phyloP scores from a whole-genome alignment of 2,329 filamentous ascomycete genomes.

The Tolypocladium inflatum region DNA sequence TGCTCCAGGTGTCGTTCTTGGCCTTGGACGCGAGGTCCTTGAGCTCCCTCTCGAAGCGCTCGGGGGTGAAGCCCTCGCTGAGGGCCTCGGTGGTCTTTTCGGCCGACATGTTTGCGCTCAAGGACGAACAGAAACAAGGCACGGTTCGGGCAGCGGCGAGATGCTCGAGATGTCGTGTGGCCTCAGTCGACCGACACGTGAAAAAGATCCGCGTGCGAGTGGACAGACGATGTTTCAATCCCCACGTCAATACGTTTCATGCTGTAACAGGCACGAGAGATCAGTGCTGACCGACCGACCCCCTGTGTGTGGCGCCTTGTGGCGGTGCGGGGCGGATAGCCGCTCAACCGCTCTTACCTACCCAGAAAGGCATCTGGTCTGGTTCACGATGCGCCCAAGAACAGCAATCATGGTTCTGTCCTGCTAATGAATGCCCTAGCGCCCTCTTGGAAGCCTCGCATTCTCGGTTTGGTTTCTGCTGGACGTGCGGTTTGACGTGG shows the following conservation, averaged over 20 bases:
- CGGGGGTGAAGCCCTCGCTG: conserved; percentile 32
- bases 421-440: no score
- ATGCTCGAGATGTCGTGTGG: neutral
- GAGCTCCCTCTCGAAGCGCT: conserved; percentile 45
- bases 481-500: no score
- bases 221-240: neutral
- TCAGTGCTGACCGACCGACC: neutral
- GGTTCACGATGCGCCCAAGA: neutral
- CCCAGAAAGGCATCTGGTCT: neutral
- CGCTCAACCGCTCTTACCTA: no score
- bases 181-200: neutral
- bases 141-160: neutral
- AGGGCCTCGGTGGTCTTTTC: conserved; percentile 2
- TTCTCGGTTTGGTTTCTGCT: no score
- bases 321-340: neutral
- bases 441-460: no score
- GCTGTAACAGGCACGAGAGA: neutral
- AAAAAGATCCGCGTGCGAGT: neutral
- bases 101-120: neutral
- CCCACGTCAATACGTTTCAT: neutral
- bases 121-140: neutral
- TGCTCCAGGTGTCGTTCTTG: conserved; percentile 19
- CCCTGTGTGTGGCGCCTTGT: neutral
- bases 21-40: conserved; percentile 37
- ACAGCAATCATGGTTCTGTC: neutral